Conservation (phyloP, 768 basidiomycete species). For the Boletus barrowsii region DNA sequence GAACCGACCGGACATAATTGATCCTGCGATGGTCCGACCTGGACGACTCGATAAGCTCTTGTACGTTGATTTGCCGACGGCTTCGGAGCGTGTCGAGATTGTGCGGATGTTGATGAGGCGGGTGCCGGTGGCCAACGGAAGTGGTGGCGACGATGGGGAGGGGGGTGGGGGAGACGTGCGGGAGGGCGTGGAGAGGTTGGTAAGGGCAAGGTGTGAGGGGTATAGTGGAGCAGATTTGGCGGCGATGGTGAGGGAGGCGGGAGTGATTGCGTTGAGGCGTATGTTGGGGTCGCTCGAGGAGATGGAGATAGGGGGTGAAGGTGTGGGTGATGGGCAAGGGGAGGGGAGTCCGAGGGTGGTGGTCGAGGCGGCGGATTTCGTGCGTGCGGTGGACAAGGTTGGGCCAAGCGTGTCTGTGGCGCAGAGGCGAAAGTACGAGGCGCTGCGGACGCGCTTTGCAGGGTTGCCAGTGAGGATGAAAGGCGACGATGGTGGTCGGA, state of each 20-base stretch:
- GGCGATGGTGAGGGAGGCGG: constrained; percentile 84
- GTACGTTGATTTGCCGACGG: constrained; percentile 83
- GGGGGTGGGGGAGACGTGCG: constrained; percentile 11
- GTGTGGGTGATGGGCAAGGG: neutral
- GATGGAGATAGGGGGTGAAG: constrained; percentile 42
- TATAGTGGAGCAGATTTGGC: constrained; percentile 93
- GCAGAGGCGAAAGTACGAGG: constrained; percentile 83
- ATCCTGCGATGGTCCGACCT: constrained; percentile 97
- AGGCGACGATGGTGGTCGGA: constrained; percentile 28
- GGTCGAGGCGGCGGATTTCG: constrained; percentile 69
- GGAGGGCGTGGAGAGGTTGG: constrained; percentile 42
- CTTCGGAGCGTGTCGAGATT: constrained; percentile 79
- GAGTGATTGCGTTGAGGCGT: constrained; percentile 74
- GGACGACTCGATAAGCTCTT: constrained; percentile 91
- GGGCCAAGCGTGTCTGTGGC: constrained; percentile 78
- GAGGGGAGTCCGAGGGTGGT: constrained; percentile 9
- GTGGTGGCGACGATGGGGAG: neutral
- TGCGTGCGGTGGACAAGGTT: constrained; percentile 71
- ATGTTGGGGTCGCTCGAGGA: constrained; percentile 65
- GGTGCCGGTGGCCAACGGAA: constrained; percentile 50
- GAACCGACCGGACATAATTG: constrained; percentile 95
- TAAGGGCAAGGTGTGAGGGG: constrained; percentile 68
- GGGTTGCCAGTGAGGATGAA: constrained; percentile 61
- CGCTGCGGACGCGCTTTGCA: constrained; percentile 76
- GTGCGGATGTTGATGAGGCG: constrained; percentile 68